Conservation (phyloP, 768 basidiomycete genomes). For the Mycena belliarum region DNA sequence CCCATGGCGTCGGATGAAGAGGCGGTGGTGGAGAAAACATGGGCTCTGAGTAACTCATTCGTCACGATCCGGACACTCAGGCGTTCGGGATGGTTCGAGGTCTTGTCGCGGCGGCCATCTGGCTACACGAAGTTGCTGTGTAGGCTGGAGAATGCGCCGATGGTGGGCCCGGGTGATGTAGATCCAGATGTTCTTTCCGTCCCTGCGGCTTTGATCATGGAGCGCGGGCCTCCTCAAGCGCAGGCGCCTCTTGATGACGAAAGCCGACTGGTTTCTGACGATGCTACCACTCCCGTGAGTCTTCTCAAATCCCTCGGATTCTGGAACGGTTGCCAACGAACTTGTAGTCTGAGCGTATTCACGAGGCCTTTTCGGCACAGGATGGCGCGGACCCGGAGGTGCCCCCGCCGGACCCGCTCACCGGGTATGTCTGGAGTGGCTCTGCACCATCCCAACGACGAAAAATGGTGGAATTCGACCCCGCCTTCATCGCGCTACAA, state of each 20-base stretch:
- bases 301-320: neutral
- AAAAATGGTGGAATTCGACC: constrained; percentile 83
- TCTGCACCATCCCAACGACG: constrained; percentile 86
- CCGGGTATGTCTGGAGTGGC: constrained; percentile 87
- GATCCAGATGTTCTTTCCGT: constrained; percentile 75
- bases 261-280: neutral
- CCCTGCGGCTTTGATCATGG: constrained; percentile 73
- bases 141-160: constrained; percentile 84
- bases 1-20: constrained; percentile 37
- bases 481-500: constrained; percentile 83
- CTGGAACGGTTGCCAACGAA: neutral
- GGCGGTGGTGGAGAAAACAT: constrained; percentile 64
- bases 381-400: constrained; percentile 27
- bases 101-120: constrained; percentile 82
- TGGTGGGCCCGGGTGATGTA: constrained; percentile 82
- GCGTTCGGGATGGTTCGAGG: constrained; percentile 85
- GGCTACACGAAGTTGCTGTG: constrained; percentile 86
- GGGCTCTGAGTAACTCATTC: constrained; percentile 84
- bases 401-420: constrained; percentile 67
- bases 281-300: constrained; percentile 10
- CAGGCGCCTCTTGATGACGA: constrained; percentile 28
- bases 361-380: constrained; percentile 24
- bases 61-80: constrained; percentile 77
- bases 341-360: constrained; percentile 25
- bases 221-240: constrained; percentile 46